A percentile compares a stretch with the other conserved stretches of the same genome.
These are phyloP conservation scores for Rosa chinensis DNA, from an alignment of 306 rosid genomes.

Conservation along the genomic window DNA sequence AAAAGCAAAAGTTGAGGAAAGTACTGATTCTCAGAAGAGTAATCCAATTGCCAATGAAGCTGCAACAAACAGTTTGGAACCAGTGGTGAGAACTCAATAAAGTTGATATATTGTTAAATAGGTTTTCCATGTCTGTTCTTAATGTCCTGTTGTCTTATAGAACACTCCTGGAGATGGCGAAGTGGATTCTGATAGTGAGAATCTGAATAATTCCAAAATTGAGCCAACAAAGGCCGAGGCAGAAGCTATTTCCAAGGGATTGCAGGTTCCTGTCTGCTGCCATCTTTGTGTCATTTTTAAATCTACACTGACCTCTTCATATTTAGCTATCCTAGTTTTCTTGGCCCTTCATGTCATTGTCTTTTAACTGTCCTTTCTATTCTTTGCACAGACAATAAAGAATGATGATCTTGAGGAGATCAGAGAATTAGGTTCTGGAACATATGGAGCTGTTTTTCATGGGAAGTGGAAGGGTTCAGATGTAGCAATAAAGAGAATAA, in stretches of 20 bases:
- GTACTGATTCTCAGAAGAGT: slow-evolving; percentile 27
- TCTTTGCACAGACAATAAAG: slow-evolving; percentile 68
- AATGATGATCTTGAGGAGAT: slow-evolving; percentile 97
- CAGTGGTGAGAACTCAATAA: slow-evolving; percentile 52
- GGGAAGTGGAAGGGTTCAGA: slow-evolving; percentile 99
- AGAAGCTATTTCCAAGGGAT: slow-evolving; percentile 89
- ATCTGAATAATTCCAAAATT: slow-evolving; percentile 56
- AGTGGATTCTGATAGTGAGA: slow-evolving; percentile 66
- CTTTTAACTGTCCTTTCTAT: slow-evolving; percentile 26
- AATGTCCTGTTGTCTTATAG: slow-evolving; percentile 44
- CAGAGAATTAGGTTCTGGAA: slow-evolving; percentile 96
- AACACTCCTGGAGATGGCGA: slow-evolving; percentile 65
- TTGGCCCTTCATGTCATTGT: slow-evolving; percentile 9
- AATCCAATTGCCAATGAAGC: slow-evolving; percentile 44
- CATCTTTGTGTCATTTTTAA: slow-evolving; percentile 26
- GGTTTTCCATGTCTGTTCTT: slow-evolving; percentile 21
- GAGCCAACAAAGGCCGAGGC: slow-evolving; percentile 97
- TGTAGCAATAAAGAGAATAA: slow-evolving; percentile 94
- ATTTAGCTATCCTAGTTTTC: slow-evolving; percentile 19
- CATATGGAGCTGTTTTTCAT: slow-evolving; percentile 94
- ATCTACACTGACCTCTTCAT: neutral
- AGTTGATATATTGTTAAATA: slow-evolving; percentile 15
- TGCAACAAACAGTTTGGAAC: slow-evolving; percentile 49
- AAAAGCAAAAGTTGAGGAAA: slow-evolving; percentile 47
- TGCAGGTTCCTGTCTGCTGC: slow-evolving; percentile 62